phyloP scores from a whole-genome alignment of 2,329 filamentous ascomycete genomes.

The Aspergillus sp. region DNA sequence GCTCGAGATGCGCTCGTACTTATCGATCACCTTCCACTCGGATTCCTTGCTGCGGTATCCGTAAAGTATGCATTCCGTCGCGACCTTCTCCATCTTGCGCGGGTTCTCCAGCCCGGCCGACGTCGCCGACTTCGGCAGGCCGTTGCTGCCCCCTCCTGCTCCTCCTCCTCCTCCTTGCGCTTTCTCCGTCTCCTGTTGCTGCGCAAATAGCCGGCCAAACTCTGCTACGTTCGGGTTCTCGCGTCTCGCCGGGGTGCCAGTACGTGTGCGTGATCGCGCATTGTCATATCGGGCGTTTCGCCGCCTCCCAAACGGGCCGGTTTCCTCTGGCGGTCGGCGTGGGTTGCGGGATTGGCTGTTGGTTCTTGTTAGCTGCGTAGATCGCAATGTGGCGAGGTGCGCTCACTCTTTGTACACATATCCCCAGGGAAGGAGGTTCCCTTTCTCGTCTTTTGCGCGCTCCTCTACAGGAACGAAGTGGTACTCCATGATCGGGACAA shows the following conservation, averaged over 20 bases:
- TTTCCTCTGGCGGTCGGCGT: slow-evolving; percentile 48
- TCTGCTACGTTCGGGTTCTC: slow-evolving; percentile 46
- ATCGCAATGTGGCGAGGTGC: too few relatives aligned
- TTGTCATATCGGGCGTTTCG: slow-evolving; percentile 37
- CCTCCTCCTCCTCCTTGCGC: too few relatives aligned
- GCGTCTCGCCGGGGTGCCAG: slow-evolving; percentile 48
- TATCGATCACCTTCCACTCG: slow-evolving; percentile 76
- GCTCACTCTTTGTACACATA: slow-evolving; percentile 54
- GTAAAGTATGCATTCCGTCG: slow-evolving; percentile 74
- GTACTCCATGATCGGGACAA: slow-evolving; percentile 52
- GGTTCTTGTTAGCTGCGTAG: too few relatives aligned
- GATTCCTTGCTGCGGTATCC: slow-evolving; percentile 62
- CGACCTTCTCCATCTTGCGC: slow-evolving; percentile 41
- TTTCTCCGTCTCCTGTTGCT: slow-evolving; percentile 37
- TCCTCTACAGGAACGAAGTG: slow-evolving; percentile 56
- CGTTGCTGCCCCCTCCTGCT: slow-evolving; percentile 13
- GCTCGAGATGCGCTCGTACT: slow-evolving; percentile 72
- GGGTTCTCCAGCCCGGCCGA: slow-evolving; percentile 32
- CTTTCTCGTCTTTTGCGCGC: slow-evolving; percentile 50
- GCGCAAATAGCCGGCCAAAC: slow-evolving; percentile 37
- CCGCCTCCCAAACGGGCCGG: slow-evolving; percentile 52
- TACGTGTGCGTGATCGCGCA: slow-evolving; percentile 45
- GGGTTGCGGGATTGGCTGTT: slow-evolving; percentile 39
- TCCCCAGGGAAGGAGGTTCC: slow-evolving; percentile 53
- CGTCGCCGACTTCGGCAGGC: slow-evolving; percentile 31